Conservation (phyloP, 129 eudicot species). For the Artemisia annua region DNA sequence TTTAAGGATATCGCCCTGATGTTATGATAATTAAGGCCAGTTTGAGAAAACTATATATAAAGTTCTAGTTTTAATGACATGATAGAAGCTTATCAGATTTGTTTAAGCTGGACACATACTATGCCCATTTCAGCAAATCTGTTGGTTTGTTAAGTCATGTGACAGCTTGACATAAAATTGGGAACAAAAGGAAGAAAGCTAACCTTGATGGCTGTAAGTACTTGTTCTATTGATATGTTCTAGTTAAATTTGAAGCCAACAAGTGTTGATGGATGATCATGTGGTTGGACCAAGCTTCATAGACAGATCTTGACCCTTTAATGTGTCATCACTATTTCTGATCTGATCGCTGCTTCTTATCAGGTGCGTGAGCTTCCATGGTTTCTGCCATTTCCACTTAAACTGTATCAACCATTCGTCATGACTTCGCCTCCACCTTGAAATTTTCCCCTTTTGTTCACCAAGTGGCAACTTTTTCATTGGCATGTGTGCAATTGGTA, state of each 20-base stretch:
- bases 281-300: slow-evolving; percentile 27
- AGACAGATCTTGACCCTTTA: slow-evolving; percentile 38
- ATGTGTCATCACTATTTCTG: slow-evolving; percentile 37
- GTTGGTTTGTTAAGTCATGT: slow-evolving; percentile 9
- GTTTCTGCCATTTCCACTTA: slow-evolving; percentile 97
- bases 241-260: slow-evolving; percentile 16
- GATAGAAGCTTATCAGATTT: not conserved
- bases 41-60: not conserved
- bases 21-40: not conserved
- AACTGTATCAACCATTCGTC: slow-evolving; percentile 84
- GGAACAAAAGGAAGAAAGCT: slow-evolving; percentile 17
- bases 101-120: not conserved
- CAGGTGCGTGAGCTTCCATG: slow-evolving; percentile 76
- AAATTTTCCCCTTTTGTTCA: slow-evolving; percentile 65
- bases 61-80: not conserved
- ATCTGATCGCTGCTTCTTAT: slow-evolving; percentile 40
- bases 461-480: slow-evolving; percentile 59
- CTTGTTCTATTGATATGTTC: slow-evolving; percentile 10
- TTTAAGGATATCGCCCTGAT: slow-evolving; percentile 18
- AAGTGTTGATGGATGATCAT: slow-evolving; percentile 29
- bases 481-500: slow-evolving; percentile 64
- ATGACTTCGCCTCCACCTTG: slow-evolving; percentile 84
- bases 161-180: not conserved
- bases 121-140: not conserved
- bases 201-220: slow-evolving; percentile 26